Conservation (phyloP, 2,329 filamentous ascomycete genomes). For the Aspergillus pseudoviridinutans region DNA sequence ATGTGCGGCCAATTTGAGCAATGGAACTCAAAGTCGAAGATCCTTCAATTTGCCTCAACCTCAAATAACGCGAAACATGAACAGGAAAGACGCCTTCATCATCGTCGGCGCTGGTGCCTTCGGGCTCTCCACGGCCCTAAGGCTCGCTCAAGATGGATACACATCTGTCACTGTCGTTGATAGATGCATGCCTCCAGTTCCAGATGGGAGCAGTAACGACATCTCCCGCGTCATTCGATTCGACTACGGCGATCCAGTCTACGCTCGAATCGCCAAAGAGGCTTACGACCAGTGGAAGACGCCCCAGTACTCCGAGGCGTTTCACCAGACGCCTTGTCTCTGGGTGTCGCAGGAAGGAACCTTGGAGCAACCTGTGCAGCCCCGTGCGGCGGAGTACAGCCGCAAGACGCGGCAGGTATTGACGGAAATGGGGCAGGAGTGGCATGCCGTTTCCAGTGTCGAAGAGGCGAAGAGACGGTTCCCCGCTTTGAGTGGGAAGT, state of each 20-base stretch:
- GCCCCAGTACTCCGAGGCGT: constrained; percentile 31
- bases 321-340: constrained; percentile 21
- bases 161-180: constrained; percentile 29
- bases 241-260: constrained; percentile 72
- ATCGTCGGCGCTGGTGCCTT: constrained; percentile 27
- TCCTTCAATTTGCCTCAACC: background rate
- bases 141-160: constrained; percentile 23
- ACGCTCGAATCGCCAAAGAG: constrained; percentile 66
- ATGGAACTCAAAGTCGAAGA: background rate
- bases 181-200: constrained; percentile 29
- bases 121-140: constrained; percentile 24
- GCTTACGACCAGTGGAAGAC: constrained; percentile 64
- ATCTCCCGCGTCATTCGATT: constrained; percentile 38
- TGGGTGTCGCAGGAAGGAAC: constrained; percentile 22
- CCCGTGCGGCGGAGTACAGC: constrained; percentile 18
- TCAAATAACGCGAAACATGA: constrained; percentile 7
- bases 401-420: constrained; percentile 20
- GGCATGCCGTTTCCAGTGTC: constrained; percentile 16
- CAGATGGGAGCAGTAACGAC: constrained; percentile 39
- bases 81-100: constrained; percentile 21
- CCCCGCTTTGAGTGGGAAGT: constrained; percentile 16
- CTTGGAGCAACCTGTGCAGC: constrained; percentile 16
- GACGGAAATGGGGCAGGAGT: constrained; percentile 21
- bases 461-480: constrained; percentile 17
- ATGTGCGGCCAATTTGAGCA: no score